Base-by-base conservation (phyloP, 2,329 filamentous ascomycete species). In the Aspergillus persii region DNA sequence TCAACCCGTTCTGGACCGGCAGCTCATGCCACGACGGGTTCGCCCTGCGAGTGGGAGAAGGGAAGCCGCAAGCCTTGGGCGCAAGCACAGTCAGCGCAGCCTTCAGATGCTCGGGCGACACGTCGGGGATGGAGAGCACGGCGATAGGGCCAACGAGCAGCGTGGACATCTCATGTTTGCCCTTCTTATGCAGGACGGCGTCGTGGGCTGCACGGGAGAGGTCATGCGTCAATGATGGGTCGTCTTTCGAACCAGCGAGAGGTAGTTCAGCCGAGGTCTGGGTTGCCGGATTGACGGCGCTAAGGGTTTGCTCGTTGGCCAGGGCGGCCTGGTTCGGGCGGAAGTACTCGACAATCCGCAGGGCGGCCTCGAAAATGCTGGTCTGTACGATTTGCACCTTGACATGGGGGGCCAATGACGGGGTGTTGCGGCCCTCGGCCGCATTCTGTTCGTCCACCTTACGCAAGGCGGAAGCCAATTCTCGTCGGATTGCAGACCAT, bases 261-360 rank as follows among this genome's bases (percentile, higher is more conserved):
- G 64, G 60, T 15, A 70, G 58, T 56, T 73, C 68, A 27, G 71
- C 68, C 33, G 72, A 70, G 12, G 72, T 74, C 59, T 74, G 73
- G 50, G 68, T 71, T 29, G 65, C 59, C 12, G 68, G 65, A 54
- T 74, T 58, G 53, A 69, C 65, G 52, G 71, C 63, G 41, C 64
- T 64, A 29, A 69, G 61, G 23, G 64, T 48, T 41, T 66, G 61
- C 56, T 68, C 63, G 41, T 58, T 50, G 54, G 64, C 64, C 44
- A 63, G 56, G 4, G 68, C 49, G 18, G 61, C 56, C 44, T 74
- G 44, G 77, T 76, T 63, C 81, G 84, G 72, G 84, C 84, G 72
- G 86, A 83, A 96, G 77, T 92, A 96, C 72, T 98, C 94, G 61
- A 93, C 88, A 54, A 98, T 85, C 65, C 89, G 89, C 62, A 98